These are phyloP conservation scores for Penicillium samsonianum DNA, from an alignment of 495 filamentous ascomycete species.

Conservation along the genomic window DNA sequence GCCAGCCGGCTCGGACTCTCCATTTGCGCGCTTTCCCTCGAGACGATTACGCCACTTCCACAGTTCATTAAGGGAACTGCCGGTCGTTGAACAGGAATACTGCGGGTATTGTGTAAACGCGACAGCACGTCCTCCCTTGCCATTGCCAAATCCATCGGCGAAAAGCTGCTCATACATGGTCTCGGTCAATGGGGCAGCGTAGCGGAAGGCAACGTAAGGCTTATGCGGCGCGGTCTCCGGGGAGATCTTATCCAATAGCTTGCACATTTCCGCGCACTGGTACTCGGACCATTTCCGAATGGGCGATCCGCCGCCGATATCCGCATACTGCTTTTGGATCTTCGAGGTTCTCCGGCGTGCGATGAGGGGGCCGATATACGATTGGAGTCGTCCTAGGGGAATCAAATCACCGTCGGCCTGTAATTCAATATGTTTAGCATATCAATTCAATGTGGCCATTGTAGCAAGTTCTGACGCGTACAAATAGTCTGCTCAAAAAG, in stretches of 20 bases:
- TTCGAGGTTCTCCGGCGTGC: constrained; percentile 86
- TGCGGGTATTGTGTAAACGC: constrained; percentile 99
- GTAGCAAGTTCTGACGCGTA: constrained; percentile 40
- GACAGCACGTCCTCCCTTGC: constrained; percentile 85
- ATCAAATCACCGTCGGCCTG: constrained; percentile 94
- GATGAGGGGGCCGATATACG: constrained; percentile 86
- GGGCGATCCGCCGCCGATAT: constrained; percentile 93
- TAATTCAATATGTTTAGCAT: constrained; percentile 3
- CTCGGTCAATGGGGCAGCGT: constrained; percentile 91
- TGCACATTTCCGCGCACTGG: constrained; percentile 93
- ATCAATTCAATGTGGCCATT: neutral
- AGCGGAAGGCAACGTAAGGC: constrained; percentile 98
- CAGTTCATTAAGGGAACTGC: constrained; percentile 91
- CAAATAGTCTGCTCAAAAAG: constrained; percentile 94
- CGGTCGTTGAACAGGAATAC: constrained; percentile 98
- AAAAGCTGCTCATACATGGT: constrained; percentile 82
- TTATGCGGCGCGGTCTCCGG: constrained; percentile 96
- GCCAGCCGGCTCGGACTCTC: constrained; percentile 55
- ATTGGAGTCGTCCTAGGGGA: constrained; percentile 89
- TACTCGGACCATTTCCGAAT: constrained; percentile 98
- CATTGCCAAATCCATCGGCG: constrained; percentile 84
- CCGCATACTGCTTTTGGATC: constrained; percentile 91
- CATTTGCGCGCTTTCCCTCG: constrained; percentile 68
- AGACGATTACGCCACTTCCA: constrained; percentile 94
- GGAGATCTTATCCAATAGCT: constrained; percentile 83